A percentile compares a stretch with the other conserved stretches of the same genome.
phyloP scores from a whole-genome alignment of 2,329 filamentous ascomycete species.

The Alternaria ethzedia region DNA sequence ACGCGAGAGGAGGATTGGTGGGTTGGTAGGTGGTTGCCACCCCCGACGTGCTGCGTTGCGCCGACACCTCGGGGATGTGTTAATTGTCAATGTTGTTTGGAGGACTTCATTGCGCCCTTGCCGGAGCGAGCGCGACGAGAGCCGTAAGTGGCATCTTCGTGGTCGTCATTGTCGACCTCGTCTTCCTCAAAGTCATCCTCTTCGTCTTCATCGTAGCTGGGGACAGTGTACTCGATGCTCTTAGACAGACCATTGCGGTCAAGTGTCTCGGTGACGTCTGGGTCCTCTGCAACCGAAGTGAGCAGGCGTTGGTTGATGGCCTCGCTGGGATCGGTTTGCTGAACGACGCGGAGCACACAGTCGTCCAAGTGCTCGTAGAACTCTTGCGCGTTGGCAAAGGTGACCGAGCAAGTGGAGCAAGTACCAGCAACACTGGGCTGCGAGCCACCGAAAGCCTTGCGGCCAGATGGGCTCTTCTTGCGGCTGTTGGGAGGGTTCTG shows the following conservation, averaged over 20 bases:
- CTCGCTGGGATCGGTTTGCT: constrained; percentile 51
- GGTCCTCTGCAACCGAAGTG: constrained; percentile 49
- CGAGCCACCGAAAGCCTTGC: constrained; percentile 72
- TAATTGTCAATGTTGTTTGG: constrained; percentile 58
- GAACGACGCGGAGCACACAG: constrained; percentile 68
- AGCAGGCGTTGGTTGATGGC: constrained; percentile 53
- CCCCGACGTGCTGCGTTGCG: constrained; percentile 44
- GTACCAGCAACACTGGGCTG: constrained; percentile 74
- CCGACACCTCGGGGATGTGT: constrained; percentile 58
- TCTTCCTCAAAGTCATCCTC: constrained; percentile 56
- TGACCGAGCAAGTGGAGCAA: constrained; percentile 88
- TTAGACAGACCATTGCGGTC: constrained; percentile 49
- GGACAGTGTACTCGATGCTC: constrained; percentile 54
- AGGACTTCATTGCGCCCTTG: constrained; percentile 60
- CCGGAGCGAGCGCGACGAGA: constrained; percentile 53
- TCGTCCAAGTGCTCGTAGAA: constrained; percentile 95
- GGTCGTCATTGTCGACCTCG: constrained; percentile 59
- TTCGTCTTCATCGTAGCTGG: constrained; percentile 61
- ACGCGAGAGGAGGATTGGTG: constrained; percentile 22
- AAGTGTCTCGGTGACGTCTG: constrained; percentile 48
- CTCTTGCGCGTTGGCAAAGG: constrained; percentile 86
- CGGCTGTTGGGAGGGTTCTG: constrained; percentile 91
- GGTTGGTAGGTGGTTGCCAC: constrained; percentile 50
- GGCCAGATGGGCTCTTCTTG: constrained; percentile 67
- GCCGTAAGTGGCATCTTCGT: constrained; percentile 63